Conservation (phyloP, 2,329 filamentous ascomycete species). For the Coniochaeta sp. region DNA sequence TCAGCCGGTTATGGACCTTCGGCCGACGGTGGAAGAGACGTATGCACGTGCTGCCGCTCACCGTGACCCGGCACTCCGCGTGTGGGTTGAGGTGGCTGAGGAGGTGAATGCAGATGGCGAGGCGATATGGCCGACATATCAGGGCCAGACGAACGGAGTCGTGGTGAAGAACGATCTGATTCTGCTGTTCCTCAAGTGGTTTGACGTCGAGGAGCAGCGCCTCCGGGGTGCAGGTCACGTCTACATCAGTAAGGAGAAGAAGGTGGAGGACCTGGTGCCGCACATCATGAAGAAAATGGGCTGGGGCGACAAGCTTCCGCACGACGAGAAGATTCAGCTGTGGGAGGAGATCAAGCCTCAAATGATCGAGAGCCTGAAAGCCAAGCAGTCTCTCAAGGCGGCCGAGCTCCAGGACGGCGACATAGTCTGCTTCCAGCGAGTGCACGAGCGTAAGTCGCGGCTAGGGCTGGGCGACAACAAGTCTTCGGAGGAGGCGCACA, state of each 20-base stretch:
- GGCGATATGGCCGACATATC: conserved; percentile 62
- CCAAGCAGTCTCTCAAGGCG: conserved; percentile 79
- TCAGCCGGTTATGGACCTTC: conserved; percentile 70
- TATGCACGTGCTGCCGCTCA: conserved; percentile 44
- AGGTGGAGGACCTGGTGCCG: conserved; percentile 75
- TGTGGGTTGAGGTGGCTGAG: conserved; percentile 80
- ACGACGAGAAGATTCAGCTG: conserved; percentile 56
- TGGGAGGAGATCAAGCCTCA: conserved; percentile 98
- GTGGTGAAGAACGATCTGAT: conserved; percentile 58
- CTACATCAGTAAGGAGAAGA: conserved; percentile 82
- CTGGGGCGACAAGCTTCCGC: conserved; percentile 70
- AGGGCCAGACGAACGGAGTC: conserved; percentile 48
- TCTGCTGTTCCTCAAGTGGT: conserved; percentile 87
- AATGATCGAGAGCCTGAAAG: conserved; percentile 94
- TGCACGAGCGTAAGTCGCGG: conserved; percentile 40
- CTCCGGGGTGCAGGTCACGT: conserved; percentile 73
- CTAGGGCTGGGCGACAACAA: conserved; percentile 31
- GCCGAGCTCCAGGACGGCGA: conserved; percentile 97
- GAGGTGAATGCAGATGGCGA: conserved; percentile 61
- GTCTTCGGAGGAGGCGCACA: conserved; percentile 26
- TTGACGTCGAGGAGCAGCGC: conserved; percentile 70
- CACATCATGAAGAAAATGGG: conserved; percentile 76
- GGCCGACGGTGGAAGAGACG: conserved; percentile 70
- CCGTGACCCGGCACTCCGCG: conserved; percentile 66
- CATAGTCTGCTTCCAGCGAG: conserved; percentile 87